Evolutionary conservation across 768 basidiomycete species (phyloP).

Genomic region (Leccinum incarnatum): DNA sequence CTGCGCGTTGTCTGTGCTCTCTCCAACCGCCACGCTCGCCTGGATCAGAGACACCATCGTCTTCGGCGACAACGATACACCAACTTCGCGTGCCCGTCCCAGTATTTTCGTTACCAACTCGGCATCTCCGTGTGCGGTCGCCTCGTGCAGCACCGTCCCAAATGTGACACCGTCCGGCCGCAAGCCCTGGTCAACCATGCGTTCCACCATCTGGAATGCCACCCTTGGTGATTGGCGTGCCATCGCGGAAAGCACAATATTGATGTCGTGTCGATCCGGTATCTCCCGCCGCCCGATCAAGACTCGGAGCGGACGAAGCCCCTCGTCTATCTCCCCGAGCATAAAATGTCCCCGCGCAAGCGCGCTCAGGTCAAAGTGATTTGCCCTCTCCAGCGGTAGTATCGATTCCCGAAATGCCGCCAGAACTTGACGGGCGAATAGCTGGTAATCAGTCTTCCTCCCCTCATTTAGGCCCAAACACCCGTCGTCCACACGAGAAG

Average conservation of each 20-base stretch:
- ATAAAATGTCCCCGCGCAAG: constrained; percentile 63
- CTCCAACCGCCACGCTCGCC: constrained; percentile 32
- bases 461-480: constrained; percentile 1
- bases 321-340: constrained; percentile 45
- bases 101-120: constrained; percentile 45
- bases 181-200: constrained; percentile 49
- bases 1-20: constrained; percentile 25
- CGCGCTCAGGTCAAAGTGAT: constrained; percentile 53
- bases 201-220: constrained; percentile 47
- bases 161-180: constrained; percentile 53
- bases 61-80: constrained; percentile 44
- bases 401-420: constrained; percentile 41
- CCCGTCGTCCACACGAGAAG: neutral
- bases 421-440: constrained; percentile 48
- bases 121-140: constrained; percentile 43
- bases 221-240: constrained; percentile 46
- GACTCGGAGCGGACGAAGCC: constrained; percentile 45
- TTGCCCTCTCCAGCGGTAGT: constrained; percentile 44
- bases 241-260: constrained; percentile 56
- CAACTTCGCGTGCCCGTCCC: constrained; percentile 35
- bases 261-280: constrained; percentile 64
- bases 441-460: constrained; percentile 13
- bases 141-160: constrained; percentile 62
- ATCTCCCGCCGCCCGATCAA: constrained; percentile 48
- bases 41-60: constrained; percentile 49